phyloP scores from a whole-genome alignment of 1,284 basidiomycete species.

The Trametes sp. region DNA sequence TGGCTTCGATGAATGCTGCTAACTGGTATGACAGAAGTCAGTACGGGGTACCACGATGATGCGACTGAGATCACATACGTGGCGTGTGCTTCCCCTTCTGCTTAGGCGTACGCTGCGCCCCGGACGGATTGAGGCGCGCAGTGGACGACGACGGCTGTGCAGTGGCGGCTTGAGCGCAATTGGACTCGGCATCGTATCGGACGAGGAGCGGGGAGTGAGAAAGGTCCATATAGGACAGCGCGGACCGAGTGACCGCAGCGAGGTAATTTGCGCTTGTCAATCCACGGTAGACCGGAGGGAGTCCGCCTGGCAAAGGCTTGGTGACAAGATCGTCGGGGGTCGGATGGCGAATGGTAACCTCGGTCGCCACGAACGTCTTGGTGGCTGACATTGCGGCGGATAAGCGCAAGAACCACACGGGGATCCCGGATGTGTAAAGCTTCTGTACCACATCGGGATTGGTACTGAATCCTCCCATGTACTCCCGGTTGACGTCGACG shows the following conservation, averaged over 20 bases:
- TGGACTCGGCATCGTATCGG: not conserved
- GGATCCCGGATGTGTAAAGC: not conserved
- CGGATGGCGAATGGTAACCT: not conserved
- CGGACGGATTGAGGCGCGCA: not conserved
- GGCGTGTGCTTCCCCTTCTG: not conserved
- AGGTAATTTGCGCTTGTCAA: not conserved
- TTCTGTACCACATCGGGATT: not conserved
- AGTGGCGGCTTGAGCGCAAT: not conserved
- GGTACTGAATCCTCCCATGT: slow-evolving; percentile 1
- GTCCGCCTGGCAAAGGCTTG: not conserved
- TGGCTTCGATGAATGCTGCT: not conserved
- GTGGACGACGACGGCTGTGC: not conserved
- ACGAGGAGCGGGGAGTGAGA: not conserved
- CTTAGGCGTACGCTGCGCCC: not conserved
- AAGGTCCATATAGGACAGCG: not conserved
- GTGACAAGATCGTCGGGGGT: not conserved
- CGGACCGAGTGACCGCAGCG: not conserved
- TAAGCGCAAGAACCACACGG: slow-evolving; percentile 7
- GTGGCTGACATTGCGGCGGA: not conserved
- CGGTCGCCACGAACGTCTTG: not conserved
- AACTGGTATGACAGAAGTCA: not conserved
- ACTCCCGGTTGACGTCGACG: not conserved
- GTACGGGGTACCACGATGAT: not conserved
- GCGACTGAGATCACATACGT: not conserved
- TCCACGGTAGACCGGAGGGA: not conserved